Conservation (phyloP, 2,329 filamentous ascomycete genomes). For the Pyrenochaeta sp. region DNA sequence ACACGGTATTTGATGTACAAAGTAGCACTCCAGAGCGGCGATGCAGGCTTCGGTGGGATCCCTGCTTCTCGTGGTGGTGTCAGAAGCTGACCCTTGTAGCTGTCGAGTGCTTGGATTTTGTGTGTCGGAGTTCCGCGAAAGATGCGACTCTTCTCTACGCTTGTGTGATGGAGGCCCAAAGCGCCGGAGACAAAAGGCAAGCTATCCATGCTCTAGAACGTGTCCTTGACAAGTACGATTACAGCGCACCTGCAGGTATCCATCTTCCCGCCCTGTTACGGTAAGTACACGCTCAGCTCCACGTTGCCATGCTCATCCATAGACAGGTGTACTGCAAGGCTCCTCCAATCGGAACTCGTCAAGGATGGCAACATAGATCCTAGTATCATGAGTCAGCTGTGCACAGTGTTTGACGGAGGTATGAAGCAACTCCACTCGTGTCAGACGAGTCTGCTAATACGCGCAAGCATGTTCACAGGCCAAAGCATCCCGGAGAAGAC, state of each 20-base stretch:
- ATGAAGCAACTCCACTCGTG: neutral
- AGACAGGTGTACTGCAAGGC: conserved; percentile 53
- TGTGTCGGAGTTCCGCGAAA: conserved; percentile 63
- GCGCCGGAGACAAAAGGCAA: conserved; percentile 67
- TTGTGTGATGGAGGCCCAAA: conserved; percentile 79
- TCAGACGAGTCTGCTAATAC: conserved; percentile 46
- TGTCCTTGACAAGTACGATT: conserved; percentile 66
- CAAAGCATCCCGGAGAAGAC: conserved; percentile 53
- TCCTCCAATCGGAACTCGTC: conserved; percentile 56
- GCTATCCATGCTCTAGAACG: conserved; percentile 67
- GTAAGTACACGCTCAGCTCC: conserved; percentile 55
- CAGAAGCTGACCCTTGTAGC: conserved; percentile 53
- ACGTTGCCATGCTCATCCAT: conserved; percentile 13
- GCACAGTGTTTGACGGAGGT: conserved; percentile 63
- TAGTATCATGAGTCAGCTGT: conserved; percentile 59
- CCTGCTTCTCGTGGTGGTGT: no score
- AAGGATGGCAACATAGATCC: conserved; percentile 36
- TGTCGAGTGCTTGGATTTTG: conserved; percentile 67
- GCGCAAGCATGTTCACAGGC: conserved; percentile 56
- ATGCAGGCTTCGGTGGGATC: conserved; percentile 61
- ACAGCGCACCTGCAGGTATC: conserved; percentile 57
- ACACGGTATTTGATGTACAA: conserved; percentile 81
- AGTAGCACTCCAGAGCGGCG: conserved; percentile 67
- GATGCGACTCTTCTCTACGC: conserved; percentile 76
- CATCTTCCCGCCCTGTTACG: conserved; percentile 72